Base-by-base conservation (phyloP, 148 eudicot genomes). In the Oxyria digyna region DNA sequence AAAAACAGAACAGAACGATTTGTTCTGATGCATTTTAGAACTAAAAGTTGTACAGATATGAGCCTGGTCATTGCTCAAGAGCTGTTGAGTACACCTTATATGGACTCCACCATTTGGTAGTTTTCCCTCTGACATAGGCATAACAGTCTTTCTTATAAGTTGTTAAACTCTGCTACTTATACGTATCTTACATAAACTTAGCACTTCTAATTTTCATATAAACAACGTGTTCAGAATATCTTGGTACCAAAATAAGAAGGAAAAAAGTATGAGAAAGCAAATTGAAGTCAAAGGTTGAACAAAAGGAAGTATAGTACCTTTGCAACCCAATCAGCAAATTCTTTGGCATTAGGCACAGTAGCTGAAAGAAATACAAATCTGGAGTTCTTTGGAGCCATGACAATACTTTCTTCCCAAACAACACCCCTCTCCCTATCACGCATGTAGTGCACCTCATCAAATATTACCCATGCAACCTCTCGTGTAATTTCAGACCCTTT, bases 371-470 rank as follows among this genome's bases (percentile, higher is more conserved):
- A 94, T 15, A 91, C 99, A 80, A 94, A 94, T 26, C 96, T 83
- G 55, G 97, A 87, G 48, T 94, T 94, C 80, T 85, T 94, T 67
- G 99, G 99, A 45, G 99, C 99, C 99, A 94, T 88, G 69, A 94
- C 99, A 76, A 94, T 94, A 74, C 99, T 94, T 77, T 94, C 99
- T 81, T 94, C 99, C 99, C 99, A 91, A 5, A 94, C 99, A 23
- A 94, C 99, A 74, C 99, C 99, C 69, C 99, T 83, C 78, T 91
- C 97, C 72, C 92, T 84, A 76, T 94, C 99, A 78, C 99, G 95
- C 99, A 94, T 94, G 81, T 94, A 94, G 80, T 94, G 99, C 62
- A 94, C 99, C 85, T 94, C 99, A 71, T 94, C 99, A 87, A 94
- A 90, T 71, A 94, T 94, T 74, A 83, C 79, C 99, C 99, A 94